Conservation (phyloP, 1,284 basidiomycete species). For the Cystobasidium pallidum region DNA sequence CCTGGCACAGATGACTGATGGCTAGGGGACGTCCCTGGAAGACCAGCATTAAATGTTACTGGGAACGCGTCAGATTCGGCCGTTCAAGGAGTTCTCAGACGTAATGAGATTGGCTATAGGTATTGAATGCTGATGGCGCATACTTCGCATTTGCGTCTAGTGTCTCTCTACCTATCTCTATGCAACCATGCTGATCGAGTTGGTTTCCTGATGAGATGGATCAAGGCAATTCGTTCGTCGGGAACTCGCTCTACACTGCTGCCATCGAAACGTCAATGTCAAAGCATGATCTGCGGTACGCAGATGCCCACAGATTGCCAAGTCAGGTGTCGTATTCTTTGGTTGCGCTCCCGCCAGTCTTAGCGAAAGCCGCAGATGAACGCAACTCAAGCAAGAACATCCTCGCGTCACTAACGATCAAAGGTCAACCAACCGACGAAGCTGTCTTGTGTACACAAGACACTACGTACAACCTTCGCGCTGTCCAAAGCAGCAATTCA, state of each 20-base stretch:
- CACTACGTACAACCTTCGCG: slow-evolving; percentile 77
- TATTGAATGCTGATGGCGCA: too few species aligned
- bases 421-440: slow-evolving; percentile 76
- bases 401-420: slow-evolving; percentile 61
- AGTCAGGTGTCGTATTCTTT: slow-evolving; percentile 36
- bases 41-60: too few species aligned
- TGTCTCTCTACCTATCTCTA: too few species aligned
- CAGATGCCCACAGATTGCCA: slow-evolving; percentile 9
- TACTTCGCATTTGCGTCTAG: too few species aligned
- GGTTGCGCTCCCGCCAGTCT: slow-evolving; percentile 32
- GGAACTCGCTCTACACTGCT: background rate
- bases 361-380: slow-evolving; percentile 17
- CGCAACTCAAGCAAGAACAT: slow-evolving; percentile 12
- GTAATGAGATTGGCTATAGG: too few species aligned
- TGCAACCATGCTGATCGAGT: background rate
- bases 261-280: slow-evolving; percentile 19
- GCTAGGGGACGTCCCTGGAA: too few species aligned
- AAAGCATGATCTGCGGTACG: slow-evolving; percentile 22
- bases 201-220: background rate
- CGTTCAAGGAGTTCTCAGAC: too few species aligned
- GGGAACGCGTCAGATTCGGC: too few species aligned
- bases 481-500: slow-evolving; percentile 81
- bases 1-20: too few species aligned
- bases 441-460: slow-evolving; percentile 81
- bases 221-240: background rate